Percentiles rank a stretch among this genome's conserved stretches.
Conservation (phyloP, 1,139 yeast species). For the Keqinozyma sinolaborantium region DNA sequence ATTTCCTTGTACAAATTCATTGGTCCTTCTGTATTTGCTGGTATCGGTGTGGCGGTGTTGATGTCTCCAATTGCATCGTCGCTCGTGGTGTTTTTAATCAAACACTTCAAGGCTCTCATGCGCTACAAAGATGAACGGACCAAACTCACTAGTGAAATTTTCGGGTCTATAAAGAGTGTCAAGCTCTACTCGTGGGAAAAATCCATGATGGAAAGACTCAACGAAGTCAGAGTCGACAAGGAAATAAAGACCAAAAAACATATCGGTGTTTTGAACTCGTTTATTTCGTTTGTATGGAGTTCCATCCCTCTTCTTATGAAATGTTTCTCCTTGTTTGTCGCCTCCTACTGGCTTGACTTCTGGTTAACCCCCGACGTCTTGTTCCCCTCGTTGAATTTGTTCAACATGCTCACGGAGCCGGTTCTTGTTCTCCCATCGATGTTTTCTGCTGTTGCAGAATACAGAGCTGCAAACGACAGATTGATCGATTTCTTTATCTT, state of each 20-base stretch:
- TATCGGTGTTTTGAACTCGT: constrained; percentile 29
- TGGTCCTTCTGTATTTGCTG: constrained; percentile 34
- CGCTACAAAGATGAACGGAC: constrained; percentile 35
- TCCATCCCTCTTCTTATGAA: constrained; percentile 35
- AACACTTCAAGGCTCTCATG: constrained; percentile 21
- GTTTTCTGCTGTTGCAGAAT: constrained; percentile 25
- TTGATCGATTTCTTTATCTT: constrained; percentile 25
- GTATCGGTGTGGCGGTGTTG: constrained; percentile 27
- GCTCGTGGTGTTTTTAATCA: constrained; percentile 25
- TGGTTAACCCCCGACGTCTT: constrained; percentile 34
- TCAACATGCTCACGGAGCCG: constrained; percentile 33
- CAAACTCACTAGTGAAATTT: constrained; percentile 35
- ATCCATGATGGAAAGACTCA: constrained; percentile 34
- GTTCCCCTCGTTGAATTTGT: constrained; percentile 38
- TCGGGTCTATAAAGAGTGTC: constrained; percentile 36
- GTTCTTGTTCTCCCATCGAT: constrained; percentile 30
- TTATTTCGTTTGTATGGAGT: constrained; percentile 32
- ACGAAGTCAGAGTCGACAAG: constrained; percentile 31
- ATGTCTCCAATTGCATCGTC: constrained; percentile 31
- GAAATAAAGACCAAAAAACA: constrained; percentile 26
- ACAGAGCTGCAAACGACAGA: constrained; percentile 31
- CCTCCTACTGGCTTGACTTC: constrained; percentile 18
- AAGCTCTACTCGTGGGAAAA: constrained; percentile 40
- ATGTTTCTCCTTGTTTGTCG: constrained; percentile 25
- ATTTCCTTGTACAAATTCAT: constrained; percentile 26